These are phyloP conservation scores for Taphrina deformans DNA, from an alignment of 1,139 yeast species.

Conservation along the genomic window DNA sequence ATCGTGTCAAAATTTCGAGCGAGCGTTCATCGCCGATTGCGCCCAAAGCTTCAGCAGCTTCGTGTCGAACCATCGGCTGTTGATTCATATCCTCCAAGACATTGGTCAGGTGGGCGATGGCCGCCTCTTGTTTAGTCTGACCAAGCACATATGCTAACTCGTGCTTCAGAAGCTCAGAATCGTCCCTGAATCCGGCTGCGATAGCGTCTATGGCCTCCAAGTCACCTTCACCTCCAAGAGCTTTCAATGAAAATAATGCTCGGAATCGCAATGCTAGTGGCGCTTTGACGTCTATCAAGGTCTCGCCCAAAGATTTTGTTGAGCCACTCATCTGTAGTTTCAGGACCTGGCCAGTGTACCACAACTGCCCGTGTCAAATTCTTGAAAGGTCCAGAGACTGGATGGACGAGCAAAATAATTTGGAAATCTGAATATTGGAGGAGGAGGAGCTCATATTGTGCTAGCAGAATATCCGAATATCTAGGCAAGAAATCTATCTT, in stretches of 20 bases:
- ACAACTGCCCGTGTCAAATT: too few relatives aligned
- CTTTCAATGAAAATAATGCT: slow-evolving; percentile 86
- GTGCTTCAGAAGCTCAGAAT: slow-evolving; percentile 91
- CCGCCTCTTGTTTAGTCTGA: slow-evolving; percentile 79
- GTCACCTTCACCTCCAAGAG: slow-evolving; percentile 66
- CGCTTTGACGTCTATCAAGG: slow-evolving; percentile 21
- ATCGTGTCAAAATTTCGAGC: slow-evolving; percentile 64
- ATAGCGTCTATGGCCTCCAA: slow-evolving; percentile 79
- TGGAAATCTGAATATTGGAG: not conserved
- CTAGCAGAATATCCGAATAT: not conserved
- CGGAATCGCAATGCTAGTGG: slow-evolving; percentile 85
- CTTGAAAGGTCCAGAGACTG: too few relatives aligned
- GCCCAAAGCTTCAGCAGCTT: slow-evolving; percentile 98
- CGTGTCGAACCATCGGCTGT: slow-evolving; percentile 92
- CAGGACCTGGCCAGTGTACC: too few relatives aligned
- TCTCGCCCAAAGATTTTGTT: slow-evolving; percentile 12
- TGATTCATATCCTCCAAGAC: slow-evolving; percentile 69
- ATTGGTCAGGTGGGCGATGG: slow-evolving; percentile 72
- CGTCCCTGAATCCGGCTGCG: slow-evolving; percentile 73
- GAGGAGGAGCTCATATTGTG: not conserved
- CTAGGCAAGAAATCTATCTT: too few relatives aligned
- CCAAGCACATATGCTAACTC: slow-evolving; percentile 99
- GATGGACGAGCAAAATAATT: too few relatives aligned
- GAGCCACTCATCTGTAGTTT: not conserved
- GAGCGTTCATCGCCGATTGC: slow-evolving; percentile 85